Conservation (phyloP, 2,329 filamentous ascomycete species). For the Pseudocercospora musae region DNA sequence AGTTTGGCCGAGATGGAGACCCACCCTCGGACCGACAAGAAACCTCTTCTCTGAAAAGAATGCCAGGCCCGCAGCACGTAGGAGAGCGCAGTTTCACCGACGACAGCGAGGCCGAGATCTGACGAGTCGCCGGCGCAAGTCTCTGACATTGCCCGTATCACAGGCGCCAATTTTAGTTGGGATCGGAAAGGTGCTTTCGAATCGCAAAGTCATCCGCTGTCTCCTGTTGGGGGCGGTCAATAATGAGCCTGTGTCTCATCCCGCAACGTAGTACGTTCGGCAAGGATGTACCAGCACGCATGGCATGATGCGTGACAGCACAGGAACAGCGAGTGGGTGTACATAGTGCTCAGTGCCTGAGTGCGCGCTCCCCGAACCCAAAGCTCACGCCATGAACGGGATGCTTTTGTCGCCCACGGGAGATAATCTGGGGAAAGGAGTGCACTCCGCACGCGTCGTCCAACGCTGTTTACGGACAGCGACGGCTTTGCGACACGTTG, state of each 20-base stretch:
- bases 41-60: not conserved
- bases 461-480: no score
- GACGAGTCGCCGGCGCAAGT: not conserved
- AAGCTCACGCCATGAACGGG: not conserved
- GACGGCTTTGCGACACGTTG: not conserved
- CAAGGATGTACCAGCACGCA: not conserved
- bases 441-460: not conserved
- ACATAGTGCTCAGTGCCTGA: no score
- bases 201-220: not conserved
- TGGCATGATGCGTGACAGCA: not conserved
- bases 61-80: not conserved
- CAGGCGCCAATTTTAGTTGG: not conserved
- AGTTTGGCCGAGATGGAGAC: not conserved
- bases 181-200: not conserved
- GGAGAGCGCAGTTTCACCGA: not conserved
- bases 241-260: not conserved
- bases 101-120: not conserved
- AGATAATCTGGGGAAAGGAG: not conserved
- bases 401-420: not conserved
- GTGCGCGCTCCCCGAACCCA: not conserved
- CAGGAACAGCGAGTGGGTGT: not conserved
- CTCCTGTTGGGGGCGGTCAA: not conserved
- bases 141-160: not conserved
- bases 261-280: not conserved
- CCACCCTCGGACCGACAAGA: conserved; percentile 1